Conservation (phyloP, 768 basidiomycete genomes). For the Gloeophyllum trabeum region DNA sequence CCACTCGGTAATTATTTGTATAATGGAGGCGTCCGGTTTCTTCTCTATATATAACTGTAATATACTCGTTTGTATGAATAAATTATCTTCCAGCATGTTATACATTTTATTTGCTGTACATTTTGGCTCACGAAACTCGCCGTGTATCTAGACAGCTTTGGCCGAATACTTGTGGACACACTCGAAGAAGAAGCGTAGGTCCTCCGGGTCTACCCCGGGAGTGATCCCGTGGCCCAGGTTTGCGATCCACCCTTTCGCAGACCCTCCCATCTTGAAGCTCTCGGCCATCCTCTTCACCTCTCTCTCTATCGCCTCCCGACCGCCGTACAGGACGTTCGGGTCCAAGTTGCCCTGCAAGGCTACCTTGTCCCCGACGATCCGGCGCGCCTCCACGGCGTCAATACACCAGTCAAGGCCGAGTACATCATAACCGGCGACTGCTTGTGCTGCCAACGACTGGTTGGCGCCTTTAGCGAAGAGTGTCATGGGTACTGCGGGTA, state of each 20-base stretch:
- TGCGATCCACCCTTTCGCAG: conserved; percentile 78
- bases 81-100: no score
- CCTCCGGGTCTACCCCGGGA: conserved; percentile 90
- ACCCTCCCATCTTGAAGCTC: conserved; percentile 51
- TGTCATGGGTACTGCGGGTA: conserved; percentile 68
- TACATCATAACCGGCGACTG: conserved; percentile 71
- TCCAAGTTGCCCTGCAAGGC: conserved; percentile 92
- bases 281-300: conserved; percentile 77
- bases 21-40: no score
- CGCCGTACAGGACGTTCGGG: conserved; percentile 79
- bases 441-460: conserved; percentile 47
- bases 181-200: conserved; percentile 84
- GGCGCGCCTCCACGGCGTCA: conserved; percentile 62
- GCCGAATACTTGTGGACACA: conserved; percentile 78
- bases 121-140: no score
- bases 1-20: no score
- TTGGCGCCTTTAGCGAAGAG: conserved; percentile 95
- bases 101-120: no score
- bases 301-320: conserved; percentile 73
- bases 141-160: no score
- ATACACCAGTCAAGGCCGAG: conserved; percentile 90
- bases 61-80: no score
- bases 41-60: no score
- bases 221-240: conserved; percentile 98
- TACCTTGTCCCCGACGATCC: conserved; percentile 46